Base-by-base conservation (phyloP, 345 rosid genomes). In the Rhizophora apiculata region DNA sequence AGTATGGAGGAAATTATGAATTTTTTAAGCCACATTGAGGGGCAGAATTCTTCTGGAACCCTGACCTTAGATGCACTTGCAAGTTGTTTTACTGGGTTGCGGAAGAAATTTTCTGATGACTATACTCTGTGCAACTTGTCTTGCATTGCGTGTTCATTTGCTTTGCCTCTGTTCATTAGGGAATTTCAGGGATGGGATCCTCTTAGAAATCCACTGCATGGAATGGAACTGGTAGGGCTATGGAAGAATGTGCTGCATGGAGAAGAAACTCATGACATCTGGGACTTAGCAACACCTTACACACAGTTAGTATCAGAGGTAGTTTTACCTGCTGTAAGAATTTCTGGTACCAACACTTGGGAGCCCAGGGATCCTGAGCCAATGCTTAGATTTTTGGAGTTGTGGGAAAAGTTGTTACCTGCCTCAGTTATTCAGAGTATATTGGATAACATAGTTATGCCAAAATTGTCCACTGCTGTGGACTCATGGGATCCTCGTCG, bases 111-210 rank as follows among this genome's bases (percentile, higher is more conserved):
- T 76, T 75, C 86, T 60, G 85, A 89, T 70, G 96, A 91, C 81
- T 94, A 88, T 66, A 86, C 85, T 78, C 83, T 91, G 29, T 88
- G 90, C 76, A 85, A 87, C 84, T 78, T 95, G 74, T 80, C 96
- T 9, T 76, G 86, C 77, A 82, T 89, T 76, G 97, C 96, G 21
- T 89, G 92, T 70, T 82, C 95, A 46, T 77, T 77, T 74, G 93
- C 96, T 65, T 71, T 88, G 77, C 96, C 97, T 72, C 78, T 89
- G 55, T 87, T 93, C 77, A 89, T 85, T 49, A 84, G 93, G 74
- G 82, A 82, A 81, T 95, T 95, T 82, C 99, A 92, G 73, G 96
- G 92, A 29, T 92, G 97, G 99, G 92, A 95, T 67, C 96, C 97
- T 76, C 92, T 95, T 60, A 72, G 43, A 53, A 91, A 88, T 70